These are phyloP conservation scores for Trichoderma asperellum DNA, from an alignment of 2,329 filamentous ascomycete genomes.

Conservation along the genomic window DNA sequence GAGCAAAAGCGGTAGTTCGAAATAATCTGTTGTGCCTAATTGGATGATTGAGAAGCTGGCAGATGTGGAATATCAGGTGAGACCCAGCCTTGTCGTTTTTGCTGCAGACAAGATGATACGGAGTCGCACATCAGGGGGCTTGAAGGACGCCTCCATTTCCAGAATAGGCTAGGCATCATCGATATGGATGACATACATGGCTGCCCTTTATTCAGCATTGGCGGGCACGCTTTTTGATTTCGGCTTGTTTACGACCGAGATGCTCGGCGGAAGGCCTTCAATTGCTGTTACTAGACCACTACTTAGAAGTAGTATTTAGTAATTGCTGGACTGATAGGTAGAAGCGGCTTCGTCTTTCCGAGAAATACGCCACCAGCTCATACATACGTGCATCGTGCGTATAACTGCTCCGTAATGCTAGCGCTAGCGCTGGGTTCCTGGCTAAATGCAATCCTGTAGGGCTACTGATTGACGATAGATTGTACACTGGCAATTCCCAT, in stretches of 20 bases:
- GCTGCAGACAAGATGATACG: not conserved
- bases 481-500: not conserved
- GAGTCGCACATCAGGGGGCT: not conserved
- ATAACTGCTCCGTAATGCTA: not conserved
- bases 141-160: not conserved
- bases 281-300: not conserved
- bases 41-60: slow-evolving; percentile 13
- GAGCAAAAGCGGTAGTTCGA: not conserved
- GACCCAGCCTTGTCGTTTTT: not conserved
- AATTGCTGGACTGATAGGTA: not conserved
- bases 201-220: not conserved
- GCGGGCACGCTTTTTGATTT: not conserved
- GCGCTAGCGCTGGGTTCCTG: not conserved
- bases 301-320: not conserved
- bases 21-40: not conserved
- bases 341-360: not conserved
- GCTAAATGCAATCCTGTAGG: not conserved
- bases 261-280: not conserved
- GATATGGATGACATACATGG: not conserved
- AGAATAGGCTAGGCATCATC: slow-evolving; percentile 10
- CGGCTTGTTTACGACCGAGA: not conserved
- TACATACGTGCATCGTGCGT: not conserved
- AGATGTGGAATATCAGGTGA: not conserved
- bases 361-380: not conserved
- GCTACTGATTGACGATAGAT: not conserved